Evolutionary conservation across 257 asterid species (phyloP).

Genomic region (Solanum chiquidenum): DNA sequence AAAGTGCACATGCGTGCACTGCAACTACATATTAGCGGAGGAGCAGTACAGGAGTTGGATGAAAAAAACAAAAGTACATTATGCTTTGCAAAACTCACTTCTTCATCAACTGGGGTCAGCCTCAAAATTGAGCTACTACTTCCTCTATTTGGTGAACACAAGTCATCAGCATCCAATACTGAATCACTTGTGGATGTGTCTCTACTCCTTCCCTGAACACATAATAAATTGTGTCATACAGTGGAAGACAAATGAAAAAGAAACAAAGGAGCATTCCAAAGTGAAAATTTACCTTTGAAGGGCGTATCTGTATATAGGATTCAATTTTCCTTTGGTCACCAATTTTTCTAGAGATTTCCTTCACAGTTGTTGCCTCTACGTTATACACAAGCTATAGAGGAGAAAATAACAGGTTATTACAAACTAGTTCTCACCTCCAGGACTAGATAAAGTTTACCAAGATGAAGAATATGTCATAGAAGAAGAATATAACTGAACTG

Average conservation of each 20-base stretch:
- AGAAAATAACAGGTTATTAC: neutral
- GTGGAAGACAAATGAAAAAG: neutral
- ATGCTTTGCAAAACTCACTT: slow-evolving; percentile 31
- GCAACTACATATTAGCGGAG: neutral
- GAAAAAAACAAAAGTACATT: neutral
- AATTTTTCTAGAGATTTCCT: slow-evolving; percentile 31
- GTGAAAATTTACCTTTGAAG: slow-evolving; percentile 38
- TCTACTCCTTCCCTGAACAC: slow-evolving; percentile 46
- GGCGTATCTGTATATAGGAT: slow-evolving; percentile 20
- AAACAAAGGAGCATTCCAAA: neutral
- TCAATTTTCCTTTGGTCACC: slow-evolving; percentile 40
- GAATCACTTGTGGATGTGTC: slow-evolving; percentile 45
- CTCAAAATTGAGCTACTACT: slow-evolving; percentile 22
- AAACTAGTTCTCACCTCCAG: neutral
- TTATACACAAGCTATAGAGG: slow-evolving; percentile 45
- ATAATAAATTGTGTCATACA: neutral
- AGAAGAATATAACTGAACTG: neutral
- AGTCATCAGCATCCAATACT: slow-evolving; percentile 47
- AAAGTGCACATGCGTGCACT: neutral
- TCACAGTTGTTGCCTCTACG: slow-evolving; percentile 35
- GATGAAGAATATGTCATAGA: neutral
- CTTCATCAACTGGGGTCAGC: slow-evolving; percentile 55
- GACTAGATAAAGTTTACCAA: neutral
- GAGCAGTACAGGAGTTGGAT: neutral
- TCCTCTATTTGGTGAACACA: slow-evolving; percentile 35